Evolutionary conservation across 2,329 filamentous ascomycete genomes (phyloP).

Genomic region (Colletotrichum incanum): DNA sequence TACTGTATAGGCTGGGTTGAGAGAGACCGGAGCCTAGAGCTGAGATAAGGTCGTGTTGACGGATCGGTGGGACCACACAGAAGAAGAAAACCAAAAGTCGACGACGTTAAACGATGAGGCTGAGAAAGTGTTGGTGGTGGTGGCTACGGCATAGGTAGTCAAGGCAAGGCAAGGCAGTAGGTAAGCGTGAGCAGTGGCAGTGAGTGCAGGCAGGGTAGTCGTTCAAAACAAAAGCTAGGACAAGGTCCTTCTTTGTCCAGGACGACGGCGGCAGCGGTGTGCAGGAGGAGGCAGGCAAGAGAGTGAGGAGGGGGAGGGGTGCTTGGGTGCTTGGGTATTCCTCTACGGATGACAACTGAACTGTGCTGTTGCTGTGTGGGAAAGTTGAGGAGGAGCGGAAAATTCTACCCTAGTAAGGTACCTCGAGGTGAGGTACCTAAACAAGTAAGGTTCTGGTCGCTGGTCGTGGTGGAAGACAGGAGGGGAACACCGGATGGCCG

Average conservation of each 20-base stretch:
- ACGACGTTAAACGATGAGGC: slow-evolving; percentile 21
- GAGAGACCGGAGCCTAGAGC: not conserved
- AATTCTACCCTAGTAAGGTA: not conserved
- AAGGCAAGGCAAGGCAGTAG: not conserved
- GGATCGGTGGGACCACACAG: not conserved
- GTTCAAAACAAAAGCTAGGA: slow-evolving; percentile 1
- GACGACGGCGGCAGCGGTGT: slow-evolving; percentile 19
- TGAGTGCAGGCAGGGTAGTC: not conserved
- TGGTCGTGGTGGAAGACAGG: not conserved
- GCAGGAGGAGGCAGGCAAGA: slow-evolving; percentile 2
- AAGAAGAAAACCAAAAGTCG: not conserved
- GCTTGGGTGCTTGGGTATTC: slow-evolving; percentile 4
- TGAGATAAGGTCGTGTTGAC: not conserved
- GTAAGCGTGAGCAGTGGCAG: not conserved
- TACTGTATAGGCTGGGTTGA: slow-evolving; percentile 13
- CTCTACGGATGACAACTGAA: not conserved
- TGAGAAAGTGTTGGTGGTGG: slow-evolving; percentile 16
- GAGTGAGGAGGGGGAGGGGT: not conserved
- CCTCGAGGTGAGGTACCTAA: not conserved
- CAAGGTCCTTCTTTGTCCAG: slow-evolving; percentile 19
- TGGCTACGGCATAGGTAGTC: slow-evolving; percentile 9
- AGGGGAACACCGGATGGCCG: not conserved
- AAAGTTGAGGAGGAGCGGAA: too few relatives aligned
- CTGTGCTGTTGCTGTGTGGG: slow-evolving; percentile 7
- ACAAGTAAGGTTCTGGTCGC: too few relatives aligned